phyloP scores from a whole-genome alignment of 495 filamentous ascomycete species.

The Tuber umbilicatum region DNA sequence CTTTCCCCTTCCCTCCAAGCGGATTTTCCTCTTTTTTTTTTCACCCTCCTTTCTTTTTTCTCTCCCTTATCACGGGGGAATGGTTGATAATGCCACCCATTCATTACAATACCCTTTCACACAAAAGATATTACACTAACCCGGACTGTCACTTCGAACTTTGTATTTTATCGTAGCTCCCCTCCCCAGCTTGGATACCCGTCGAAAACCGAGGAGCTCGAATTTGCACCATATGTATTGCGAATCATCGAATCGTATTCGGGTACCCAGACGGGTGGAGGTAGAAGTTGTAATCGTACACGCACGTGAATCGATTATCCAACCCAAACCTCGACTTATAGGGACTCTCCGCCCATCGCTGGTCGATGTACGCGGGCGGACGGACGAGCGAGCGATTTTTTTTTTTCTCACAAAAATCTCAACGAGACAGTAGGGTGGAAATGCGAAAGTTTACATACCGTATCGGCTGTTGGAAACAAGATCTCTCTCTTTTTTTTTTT shows the following conservation, averaged over 20 bases:
- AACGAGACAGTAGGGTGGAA: neutral
- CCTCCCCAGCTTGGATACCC: neutral
- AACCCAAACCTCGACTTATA: neutral
- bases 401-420: neutral
- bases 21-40: neutral
- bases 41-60: neutral
- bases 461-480: neutral
- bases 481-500: neutral
- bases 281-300: no score
- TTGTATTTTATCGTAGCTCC: neutral
- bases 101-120: constrained; percentile 6
- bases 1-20: neutral
- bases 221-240: neutral
- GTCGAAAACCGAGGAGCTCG: no score
- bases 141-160: neutral
- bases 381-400: neutral
- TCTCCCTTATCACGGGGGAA: neutral
- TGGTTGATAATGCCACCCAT: neutral
- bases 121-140: constrained; percentile 1
- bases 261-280: neutral
- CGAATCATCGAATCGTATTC: neutral
- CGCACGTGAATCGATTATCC: no score
- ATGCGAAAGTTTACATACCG: neutral
- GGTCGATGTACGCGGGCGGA: neutral
- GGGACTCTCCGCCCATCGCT: neutral